phyloP scores from a whole-genome alignment of 2,329 filamentous ascomycete species.

The Colletotrichum horii region DNA sequence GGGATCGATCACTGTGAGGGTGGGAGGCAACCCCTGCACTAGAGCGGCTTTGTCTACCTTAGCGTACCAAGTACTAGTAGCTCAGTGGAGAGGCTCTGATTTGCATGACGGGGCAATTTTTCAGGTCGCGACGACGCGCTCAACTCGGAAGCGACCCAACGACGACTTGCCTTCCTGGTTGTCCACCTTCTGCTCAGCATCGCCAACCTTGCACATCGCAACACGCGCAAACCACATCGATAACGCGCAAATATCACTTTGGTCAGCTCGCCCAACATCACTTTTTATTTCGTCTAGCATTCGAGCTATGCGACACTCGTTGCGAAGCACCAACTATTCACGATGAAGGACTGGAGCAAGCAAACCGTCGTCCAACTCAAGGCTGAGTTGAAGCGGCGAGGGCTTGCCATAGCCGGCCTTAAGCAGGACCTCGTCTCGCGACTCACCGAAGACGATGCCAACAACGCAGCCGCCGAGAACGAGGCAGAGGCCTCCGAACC shows the following conservation, averaged over 20 bases:
- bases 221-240: not conserved
- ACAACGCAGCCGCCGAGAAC: not conserved
- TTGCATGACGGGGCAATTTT: constrained; percentile 23
- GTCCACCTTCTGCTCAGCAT: not conserved
- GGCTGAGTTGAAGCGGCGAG: constrained; percentile 74
- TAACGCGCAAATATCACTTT: not conserved
- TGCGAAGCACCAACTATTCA: constrained; percentile 30
- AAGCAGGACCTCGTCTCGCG: constrained; percentile 75
- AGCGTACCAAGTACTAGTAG: constrained; percentile 4
- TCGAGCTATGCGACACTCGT: constrained; percentile 15
- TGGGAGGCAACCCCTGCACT: constrained; percentile 21
- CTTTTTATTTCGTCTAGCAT: not conserved
- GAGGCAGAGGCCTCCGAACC: constrained; percentile 5
- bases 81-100: constrained; percentile 17
- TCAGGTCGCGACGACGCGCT: constrained; percentile 22
- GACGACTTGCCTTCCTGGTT: not conserved
- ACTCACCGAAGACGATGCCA: constrained; percentile 50
- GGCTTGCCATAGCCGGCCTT: constrained; percentile 72
- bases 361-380: constrained; percentile 79
- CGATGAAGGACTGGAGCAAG: constrained; percentile 58
- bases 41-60: constrained; percentile 5
- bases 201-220: not conserved
- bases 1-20: constrained; percentile 6
- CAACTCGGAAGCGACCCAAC: not conserved
- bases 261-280: not conserved